Conservation (phyloP, 805 yeast species). For the Candida coleopterorum region DNA sequence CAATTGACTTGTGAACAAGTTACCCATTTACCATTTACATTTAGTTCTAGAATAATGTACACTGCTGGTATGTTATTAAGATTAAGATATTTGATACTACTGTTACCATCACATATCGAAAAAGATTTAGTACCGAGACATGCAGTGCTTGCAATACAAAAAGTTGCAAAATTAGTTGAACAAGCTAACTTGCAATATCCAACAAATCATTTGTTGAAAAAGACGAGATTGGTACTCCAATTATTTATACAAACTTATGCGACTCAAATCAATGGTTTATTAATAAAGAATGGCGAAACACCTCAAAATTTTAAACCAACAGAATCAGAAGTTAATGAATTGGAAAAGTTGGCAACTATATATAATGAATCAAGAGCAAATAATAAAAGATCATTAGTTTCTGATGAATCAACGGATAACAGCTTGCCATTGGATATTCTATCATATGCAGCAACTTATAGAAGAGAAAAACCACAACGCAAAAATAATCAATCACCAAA, state of each 20-base stretch:
- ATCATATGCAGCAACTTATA: slow-evolving; percentile 38
- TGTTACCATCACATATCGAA: slow-evolving; percentile 44
- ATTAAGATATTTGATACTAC: slow-evolving; percentile 49
- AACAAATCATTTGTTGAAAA: slow-evolving; percentile 47
- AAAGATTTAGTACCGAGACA: slow-evolving; percentile 45
- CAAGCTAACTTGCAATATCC: slow-evolving; percentile 24
- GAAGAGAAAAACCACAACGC: slow-evolving; percentile 14
- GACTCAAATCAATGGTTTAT: slow-evolving; percentile 42
- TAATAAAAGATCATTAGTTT: slow-evolving; percentile 3
- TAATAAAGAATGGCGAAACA: slow-evolving; percentile 19
- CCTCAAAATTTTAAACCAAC: slow-evolving; percentile 17
- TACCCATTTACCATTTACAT: slow-evolving; percentile 53
- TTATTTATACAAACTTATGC: slow-evolving; percentile 60
- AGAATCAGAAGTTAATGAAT: slow-evolving; percentile 15
- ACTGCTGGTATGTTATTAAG: slow-evolving; percentile 61
- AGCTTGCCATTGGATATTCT: slow-evolving; percentile 24
- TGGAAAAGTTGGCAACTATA: slow-evolving; percentile 14
- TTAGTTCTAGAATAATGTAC: slow-evolving; percentile 54
- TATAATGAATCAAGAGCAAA: slow-evolving; percentile 6
- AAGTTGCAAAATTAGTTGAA: slow-evolving; percentile 22
- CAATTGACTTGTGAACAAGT: slow-evolving; percentile 42
- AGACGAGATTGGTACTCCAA: slow-evolving; percentile 51
- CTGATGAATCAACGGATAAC: slow-evolving; percentile 10
- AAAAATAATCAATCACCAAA: background rate
- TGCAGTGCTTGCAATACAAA: slow-evolving; percentile 33